Evolutionary conservation across 345 rosid species (phyloP).

Genomic region (Citrus cavaleriei): DNA sequence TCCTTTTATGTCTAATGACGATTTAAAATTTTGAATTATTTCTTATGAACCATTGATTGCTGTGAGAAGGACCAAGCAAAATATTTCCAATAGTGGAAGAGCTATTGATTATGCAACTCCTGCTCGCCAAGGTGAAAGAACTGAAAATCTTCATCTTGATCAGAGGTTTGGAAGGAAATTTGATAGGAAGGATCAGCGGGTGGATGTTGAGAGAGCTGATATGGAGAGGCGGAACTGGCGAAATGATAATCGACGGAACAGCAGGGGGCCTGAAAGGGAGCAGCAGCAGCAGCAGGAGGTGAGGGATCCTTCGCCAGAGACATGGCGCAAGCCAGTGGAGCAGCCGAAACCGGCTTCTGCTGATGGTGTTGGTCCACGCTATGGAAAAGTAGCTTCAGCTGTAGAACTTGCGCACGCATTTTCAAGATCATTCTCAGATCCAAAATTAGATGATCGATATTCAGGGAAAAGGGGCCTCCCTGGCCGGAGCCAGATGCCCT

Average conservation of each 20-base stretch:
- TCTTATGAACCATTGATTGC: background rate
- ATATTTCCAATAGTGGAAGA: conserved; percentile 40
- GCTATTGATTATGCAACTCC: conserved; percentile 34
- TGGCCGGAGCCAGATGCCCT: conserved; percentile 52
- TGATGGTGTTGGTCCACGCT: conserved; percentile 42
- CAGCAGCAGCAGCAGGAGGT: conserved; percentile 46
- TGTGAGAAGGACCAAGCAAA: conserved; percentile 41
- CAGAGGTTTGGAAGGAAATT: conserved; percentile 42
- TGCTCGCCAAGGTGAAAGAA: conserved; percentile 31
- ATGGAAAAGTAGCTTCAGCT: conserved; percentile 73
- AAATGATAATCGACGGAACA: conserved; percentile 46
- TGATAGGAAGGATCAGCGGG: conserved; percentile 50
- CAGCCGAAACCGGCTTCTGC: conserved; percentile 50
- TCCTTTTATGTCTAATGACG: background rate
- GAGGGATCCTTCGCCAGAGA: conserved; percentile 76
- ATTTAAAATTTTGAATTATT: background rate
- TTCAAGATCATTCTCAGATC: conserved; percentile 53
- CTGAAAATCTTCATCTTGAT: conserved; percentile 36
- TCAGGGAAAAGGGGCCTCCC: conserved; percentile 30
- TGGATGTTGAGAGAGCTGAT: conserved; percentile 48
- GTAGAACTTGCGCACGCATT: conserved; percentile 77
- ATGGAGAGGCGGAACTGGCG: conserved; percentile 58
- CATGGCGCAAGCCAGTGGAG: conserved; percentile 69
- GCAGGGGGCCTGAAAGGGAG: conserved; percentile 40
- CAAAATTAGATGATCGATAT: conserved; percentile 36